Evolutionary conservation across 305 asterid genomes (phyloP).

Genomic region (Fraxinus floribunda): DNA sequence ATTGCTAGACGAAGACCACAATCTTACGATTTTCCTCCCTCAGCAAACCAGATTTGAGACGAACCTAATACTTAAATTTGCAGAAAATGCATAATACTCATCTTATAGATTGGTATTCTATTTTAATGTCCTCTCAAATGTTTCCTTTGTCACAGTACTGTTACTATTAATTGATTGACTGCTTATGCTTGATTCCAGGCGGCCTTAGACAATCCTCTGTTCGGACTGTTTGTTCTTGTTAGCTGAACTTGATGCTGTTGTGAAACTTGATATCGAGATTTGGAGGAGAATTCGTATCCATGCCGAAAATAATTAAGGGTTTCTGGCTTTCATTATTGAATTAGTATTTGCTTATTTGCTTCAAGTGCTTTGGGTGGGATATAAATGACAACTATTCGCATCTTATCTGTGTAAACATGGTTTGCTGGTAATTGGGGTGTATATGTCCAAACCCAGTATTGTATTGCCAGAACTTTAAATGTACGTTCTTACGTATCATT

Average conservation of each 20-base stretch:
- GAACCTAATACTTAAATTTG: neutral
- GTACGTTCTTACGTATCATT: neutral
- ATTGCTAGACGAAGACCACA: neutral
- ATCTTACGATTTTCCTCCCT: neutral
- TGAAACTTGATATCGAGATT: neutral
- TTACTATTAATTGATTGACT: neutral
- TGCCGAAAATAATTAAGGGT: neutral
- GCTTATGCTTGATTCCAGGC: slow-evolving; percentile 24
- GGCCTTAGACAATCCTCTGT: no score
- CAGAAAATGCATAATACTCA: neutral
- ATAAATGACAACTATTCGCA: neutral
- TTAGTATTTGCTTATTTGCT: neutral
- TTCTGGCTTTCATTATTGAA: neutral
- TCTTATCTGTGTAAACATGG: neutral
- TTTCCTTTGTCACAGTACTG: neutral
- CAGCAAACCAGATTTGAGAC: neutral
- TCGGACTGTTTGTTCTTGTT: slow-evolving; percentile 87
- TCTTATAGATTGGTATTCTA: neutral
- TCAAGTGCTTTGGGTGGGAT: neutral
- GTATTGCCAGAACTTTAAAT: neutral
- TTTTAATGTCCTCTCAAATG: neutral
- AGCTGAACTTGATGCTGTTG: slow-evolving; percentile 31
- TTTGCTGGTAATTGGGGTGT: neutral
- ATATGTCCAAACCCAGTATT: neutral
- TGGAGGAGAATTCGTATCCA: neutral